Conservation (phyloP, 345 rosid species). For the Diplotaxis tenuifolia region DNA sequence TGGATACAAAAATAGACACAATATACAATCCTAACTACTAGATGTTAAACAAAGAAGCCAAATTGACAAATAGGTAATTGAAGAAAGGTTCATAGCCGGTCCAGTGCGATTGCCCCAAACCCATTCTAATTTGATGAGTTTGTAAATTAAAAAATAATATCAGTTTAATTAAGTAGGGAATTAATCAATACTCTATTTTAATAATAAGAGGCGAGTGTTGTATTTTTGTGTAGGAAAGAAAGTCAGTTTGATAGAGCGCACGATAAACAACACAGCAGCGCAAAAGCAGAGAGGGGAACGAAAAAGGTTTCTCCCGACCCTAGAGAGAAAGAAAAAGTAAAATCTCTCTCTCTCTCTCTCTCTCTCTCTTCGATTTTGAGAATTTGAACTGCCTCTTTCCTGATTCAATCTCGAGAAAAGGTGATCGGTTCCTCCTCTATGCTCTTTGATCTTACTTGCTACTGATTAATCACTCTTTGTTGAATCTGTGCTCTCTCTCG, state of each 20-base stretch:
- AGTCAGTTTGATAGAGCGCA: conserved; percentile 29
- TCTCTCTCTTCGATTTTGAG: conserved; percentile 8
- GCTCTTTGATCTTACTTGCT: conserved; percentile 15
- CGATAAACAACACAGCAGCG: conserved; percentile 30
- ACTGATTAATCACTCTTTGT: not conserved
- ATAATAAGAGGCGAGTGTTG: conserved; percentile 1
- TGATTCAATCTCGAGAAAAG: not conserved
- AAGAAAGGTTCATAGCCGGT: too few relatives aligned
- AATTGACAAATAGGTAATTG: too few relatives aligned
- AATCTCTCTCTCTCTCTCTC: not conserved
- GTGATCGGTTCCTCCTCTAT: conserved; percentile 2
- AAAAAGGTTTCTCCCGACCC: conserved; percentile 9
- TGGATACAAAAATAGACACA: too few relatives aligned
- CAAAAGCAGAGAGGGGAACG: not conserved
- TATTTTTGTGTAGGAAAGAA: conserved; percentile 19
- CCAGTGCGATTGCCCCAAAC: too few relatives aligned
- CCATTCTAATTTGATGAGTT: too few relatives aligned
- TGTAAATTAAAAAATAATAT: too few relatives aligned
- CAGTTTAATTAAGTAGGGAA: not conserved
- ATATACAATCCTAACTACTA: too few relatives aligned
- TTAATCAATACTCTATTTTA: not conserved
- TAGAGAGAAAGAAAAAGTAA: not conserved
- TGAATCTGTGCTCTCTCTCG: not conserved
- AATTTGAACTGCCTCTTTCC: conserved; percentile 8
- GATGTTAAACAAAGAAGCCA: too few relatives aligned